Conservation (phyloP, 225 moss, liverwort and hornwort genomes). For the Ulota crispa region DNA sequence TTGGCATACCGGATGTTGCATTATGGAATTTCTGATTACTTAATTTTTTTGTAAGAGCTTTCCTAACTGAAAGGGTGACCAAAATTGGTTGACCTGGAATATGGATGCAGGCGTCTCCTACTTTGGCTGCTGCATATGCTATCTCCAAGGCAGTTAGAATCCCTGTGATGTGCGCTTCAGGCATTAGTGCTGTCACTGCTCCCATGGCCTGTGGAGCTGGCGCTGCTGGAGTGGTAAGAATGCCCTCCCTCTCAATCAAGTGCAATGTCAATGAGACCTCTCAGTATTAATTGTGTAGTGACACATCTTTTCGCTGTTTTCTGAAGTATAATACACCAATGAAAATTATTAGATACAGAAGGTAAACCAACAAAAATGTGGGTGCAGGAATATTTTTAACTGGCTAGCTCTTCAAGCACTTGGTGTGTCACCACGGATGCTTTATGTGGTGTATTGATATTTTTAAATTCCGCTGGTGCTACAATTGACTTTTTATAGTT, state of each 20-base stretch:
- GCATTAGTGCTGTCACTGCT: conserved; percentile 83
- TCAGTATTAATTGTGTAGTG: not conserved
- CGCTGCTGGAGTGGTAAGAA: conserved; percentile 82
- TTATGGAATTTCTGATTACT: not conserved
- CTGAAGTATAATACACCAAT: not conserved
- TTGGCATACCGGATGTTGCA: not conserved
- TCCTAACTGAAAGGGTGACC: not conserved
- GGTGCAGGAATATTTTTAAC: not conserved
- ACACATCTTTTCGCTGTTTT: not conserved
- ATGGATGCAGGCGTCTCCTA: conserved; percentile 73
- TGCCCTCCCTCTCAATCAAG: not conserved
- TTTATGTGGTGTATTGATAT: not conserved
- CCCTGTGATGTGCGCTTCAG: conserved; percentile 93
- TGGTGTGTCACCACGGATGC: not conserved
- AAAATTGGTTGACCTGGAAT: not conserved
- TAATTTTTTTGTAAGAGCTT: not conserved
- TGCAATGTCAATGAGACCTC: not conserved
- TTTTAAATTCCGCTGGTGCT: too few species aligned
- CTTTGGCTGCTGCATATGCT: conserved; percentile 89
- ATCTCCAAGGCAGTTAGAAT: conserved; percentile 81
- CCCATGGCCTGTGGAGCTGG: conserved; percentile 94
- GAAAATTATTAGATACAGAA: not conserved
- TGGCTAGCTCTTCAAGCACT: not conserved
- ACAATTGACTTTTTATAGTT: not conserved
- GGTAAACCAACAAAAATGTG: not conserved